These are phyloP conservation scores for Cyclocybe aegerita DNA, from an alignment of 768 basidiomycete genomes.

Conservation along the genomic window DNA sequence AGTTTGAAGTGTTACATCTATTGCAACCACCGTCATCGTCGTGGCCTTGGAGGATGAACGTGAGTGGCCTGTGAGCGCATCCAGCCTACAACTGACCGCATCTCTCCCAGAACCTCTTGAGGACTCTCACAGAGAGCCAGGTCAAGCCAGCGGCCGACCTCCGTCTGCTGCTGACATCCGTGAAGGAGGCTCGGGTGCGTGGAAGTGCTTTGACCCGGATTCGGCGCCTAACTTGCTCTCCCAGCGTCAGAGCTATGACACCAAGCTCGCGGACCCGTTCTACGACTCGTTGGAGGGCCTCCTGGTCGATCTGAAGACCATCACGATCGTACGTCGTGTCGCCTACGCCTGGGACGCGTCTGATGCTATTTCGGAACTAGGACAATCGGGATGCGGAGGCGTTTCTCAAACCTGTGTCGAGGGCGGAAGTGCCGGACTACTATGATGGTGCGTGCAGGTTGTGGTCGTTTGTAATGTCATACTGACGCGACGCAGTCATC, in stretches of 20 bases:
- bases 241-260: conserved; percentile 52
- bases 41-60: conserved; percentile 41
- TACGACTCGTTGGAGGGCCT: conserved; percentile 93
- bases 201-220: conserved; percentile 13
- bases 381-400: conserved; percentile 90
- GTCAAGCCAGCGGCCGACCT: conserved; percentile 74
- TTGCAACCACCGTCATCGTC: conserved; percentile 15
- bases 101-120: conserved; percentile 73
- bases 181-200: conserved; percentile 88
- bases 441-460: conserved; percentile 66
- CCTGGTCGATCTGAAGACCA: conserved; percentile 78
- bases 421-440: conserved; percentile 90
- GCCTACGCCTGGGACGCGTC: conserved; percentile 21
- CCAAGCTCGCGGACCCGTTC: conserved; percentile 83
- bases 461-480: not conserved
- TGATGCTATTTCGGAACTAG: conserved; percentile 36
- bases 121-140: conserved; percentile 80
- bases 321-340: conserved; percentile 54
- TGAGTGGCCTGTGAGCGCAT: conserved; percentile 27
- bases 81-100: conserved; percentile 19
- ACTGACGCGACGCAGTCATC: conserved; percentile 62
- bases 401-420: conserved; percentile 92
- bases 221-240: conserved; percentile 12
- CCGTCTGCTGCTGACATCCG: conserved; percentile 75
- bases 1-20: conserved; percentile 9